These are phyloP conservation scores for Paramecium sexaurelia DNA, from an alignment of 73 alveolate genomes.

Conservation along the genomic window DNA sequence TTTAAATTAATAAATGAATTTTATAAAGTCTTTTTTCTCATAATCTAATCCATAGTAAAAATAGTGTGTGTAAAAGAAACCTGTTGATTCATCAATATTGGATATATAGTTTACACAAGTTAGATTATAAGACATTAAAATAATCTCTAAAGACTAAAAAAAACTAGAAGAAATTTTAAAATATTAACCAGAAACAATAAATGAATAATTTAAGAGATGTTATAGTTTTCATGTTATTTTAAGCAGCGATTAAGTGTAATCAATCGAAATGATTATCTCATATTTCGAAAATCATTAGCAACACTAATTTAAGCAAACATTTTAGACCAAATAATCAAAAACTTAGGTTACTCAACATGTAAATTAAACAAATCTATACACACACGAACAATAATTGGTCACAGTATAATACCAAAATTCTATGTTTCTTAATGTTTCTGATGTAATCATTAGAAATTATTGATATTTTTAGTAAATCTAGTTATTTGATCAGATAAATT, in stretches of 20 bases:
- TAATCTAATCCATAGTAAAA: not conserved
- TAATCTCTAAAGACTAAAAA: not conserved
- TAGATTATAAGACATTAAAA: not conserved
- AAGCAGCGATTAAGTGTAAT: not conserved
- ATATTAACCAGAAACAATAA: not conserved
- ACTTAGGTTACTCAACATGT: not conserved
- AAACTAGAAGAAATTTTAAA: not conserved
- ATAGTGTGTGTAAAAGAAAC: not conserved
- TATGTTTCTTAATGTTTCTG: not conserved
- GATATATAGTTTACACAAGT: not conserved
- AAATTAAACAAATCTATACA: not conserved
- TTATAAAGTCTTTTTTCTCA: not conserved
- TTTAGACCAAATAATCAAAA: not conserved
- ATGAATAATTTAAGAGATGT: not conserved
- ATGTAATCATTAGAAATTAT: not conserved
- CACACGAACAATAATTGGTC: not conserved
- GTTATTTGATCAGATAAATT: not conserved
- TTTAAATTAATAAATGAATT: constrained; percentile 18
- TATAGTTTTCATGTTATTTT: not conserved
- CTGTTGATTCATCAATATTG: not conserved
- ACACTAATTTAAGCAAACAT: not conserved
- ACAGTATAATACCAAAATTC: not conserved
- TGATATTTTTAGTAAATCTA: not conserved
- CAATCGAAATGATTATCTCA: not conserved
- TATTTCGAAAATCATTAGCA: not conserved